Percentiles rank a stretch among this genome's conserved stretches.
Conservation (phyloP, 2,329 filamentous ascomycete genomes). For the Phaeoacremonium minimum region DNA sequence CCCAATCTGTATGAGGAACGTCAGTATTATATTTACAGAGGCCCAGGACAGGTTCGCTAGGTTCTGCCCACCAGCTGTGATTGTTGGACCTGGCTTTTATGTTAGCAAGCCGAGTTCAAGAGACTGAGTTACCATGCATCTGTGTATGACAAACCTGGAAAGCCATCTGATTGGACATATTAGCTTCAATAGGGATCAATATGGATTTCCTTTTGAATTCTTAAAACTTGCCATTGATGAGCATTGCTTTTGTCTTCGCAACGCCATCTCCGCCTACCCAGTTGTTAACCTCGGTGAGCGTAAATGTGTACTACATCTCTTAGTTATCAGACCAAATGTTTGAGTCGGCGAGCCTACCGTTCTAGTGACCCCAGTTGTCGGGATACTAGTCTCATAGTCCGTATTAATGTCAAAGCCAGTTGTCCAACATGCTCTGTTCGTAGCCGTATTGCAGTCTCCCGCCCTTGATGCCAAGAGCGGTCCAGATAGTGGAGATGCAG, state of each 20-base stretch:
- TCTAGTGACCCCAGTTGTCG: constrained; percentile 10
- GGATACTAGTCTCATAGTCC: constrained; percentile 13
- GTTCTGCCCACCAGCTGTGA: constrained; percentile 25
- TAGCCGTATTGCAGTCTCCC: constrained; percentile 12
- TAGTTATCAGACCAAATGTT: background rate
- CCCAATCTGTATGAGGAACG: constrained; percentile 30
- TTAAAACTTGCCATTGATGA: constrained; percentile 14
- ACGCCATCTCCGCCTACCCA: constrained; percentile 14
- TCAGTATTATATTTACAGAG: constrained; percentile 8
- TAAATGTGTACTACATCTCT: constrained; percentile 10
- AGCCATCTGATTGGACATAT: constrained; percentile 9
- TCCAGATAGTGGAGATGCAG: no score
- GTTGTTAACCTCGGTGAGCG: constrained; percentile 11
- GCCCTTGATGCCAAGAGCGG: no score
- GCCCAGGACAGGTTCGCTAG: constrained; percentile 6
- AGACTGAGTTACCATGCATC: constrained; percentile 10
- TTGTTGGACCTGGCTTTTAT: constrained; percentile 44
- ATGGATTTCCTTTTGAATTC: background rate
- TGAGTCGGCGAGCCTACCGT: background rate
- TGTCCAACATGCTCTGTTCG: constrained; percentile 13
- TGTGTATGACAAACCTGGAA: constrained; percentile 12
- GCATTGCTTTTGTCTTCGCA: constrained; percentile 14
- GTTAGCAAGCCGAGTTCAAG: background rate
- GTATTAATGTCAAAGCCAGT: constrained; percentile 14
- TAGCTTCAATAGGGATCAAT: background rate